Evolutionary conservation across 441 rosid genomes (phyloP).

Genomic region (Erodium moschatum): DNA sequence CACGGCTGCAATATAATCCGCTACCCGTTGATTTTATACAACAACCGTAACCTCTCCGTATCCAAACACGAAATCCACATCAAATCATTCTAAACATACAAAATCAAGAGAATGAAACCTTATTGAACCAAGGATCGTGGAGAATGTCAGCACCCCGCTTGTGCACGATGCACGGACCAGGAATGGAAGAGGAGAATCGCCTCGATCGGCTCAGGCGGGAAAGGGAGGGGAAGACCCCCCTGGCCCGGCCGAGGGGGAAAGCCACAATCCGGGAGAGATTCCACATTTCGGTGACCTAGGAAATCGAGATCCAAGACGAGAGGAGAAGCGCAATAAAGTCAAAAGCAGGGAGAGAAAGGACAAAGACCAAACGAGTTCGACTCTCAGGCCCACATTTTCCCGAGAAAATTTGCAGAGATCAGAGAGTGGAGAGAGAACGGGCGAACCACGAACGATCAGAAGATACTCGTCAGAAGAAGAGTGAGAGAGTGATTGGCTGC

Average conservation of each 20-base stretch:
- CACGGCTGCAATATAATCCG: not conserved
- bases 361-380: not conserved
- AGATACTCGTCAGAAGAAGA: not conserved
- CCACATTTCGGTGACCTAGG: slow-evolving; percentile 48
- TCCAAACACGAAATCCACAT: not conserved
- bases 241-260: too few relatives aligned
- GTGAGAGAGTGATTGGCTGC: not conserved
- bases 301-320: slow-evolving; percentile 30
- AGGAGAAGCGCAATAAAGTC: slow-evolving; percentile 5
- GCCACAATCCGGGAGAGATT: slow-evolving; percentile 40
- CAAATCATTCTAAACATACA: not conserved
- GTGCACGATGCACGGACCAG: slow-evolving; percentile 84
- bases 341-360: not conserved
- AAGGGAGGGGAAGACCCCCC: too few relatives aligned
- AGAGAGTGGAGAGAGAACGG: not conserved
- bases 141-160: slow-evolving; percentile 97
- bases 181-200: slow-evolving; percentile 62
- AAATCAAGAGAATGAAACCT: slow-evolving; percentile 34
- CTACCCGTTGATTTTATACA: not conserved
- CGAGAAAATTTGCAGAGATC: slow-evolving; percentile 3
- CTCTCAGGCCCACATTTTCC: slow-evolving; percentile 3
- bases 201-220: slow-evolving; percentile 43
- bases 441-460: not conserved
- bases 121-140: slow-evolving; percentile 98
- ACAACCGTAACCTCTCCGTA: not conserved